Evolutionary conservation across 2,329 filamentous ascomycete genomes (phyloP).

Genomic region (Onygenales sp.): DNA sequence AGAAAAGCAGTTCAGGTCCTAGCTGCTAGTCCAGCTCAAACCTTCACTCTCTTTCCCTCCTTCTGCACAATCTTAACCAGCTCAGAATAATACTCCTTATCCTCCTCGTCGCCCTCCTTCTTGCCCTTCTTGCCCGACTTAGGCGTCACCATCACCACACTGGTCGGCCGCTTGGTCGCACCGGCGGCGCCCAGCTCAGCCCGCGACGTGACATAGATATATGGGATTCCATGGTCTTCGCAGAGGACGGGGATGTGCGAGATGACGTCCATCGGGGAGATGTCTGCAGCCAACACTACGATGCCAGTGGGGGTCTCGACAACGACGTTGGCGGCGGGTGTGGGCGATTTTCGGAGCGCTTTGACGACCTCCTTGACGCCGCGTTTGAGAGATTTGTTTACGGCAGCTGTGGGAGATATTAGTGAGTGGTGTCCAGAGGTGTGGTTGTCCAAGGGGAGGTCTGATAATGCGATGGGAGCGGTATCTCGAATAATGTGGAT

Average conservation of each 20-base stretch:
- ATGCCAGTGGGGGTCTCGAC: constrained; percentile 58
- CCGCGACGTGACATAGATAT: constrained; percentile 86
- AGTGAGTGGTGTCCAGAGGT: background rate
- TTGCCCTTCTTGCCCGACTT: constrained; percentile 43
- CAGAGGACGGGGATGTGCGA: constrained; percentile 95
- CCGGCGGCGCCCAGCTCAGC: constrained; percentile 90
- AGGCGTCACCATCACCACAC: constrained; percentile 73
- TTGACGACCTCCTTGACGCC: constrained; percentile 99
- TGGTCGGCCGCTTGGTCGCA: constrained; percentile 91
- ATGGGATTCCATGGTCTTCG: constrained; percentile 95
- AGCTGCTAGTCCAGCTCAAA: constrained; percentile 22
- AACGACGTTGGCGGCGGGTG: constrained; percentile 55
- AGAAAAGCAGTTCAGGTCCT: background rate
- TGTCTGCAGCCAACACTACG: constrained; percentile 90
- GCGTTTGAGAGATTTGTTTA: constrained; percentile 90
- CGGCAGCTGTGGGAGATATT: constrained; percentile 58
- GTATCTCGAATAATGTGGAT: too few species aligned
- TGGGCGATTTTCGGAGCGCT: constrained; percentile 82
- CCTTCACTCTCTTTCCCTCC: constrained; percentile 47
- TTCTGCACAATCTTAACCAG: constrained; percentile 51
- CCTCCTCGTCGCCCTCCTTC: constrained; percentile 36
- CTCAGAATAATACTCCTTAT: constrained; percentile 45
- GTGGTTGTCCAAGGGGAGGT: background rate
- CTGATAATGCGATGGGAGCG: background rate
- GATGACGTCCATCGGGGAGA: constrained; percentile 97